Evolutionary conservation across 2,329 filamentous ascomycete species (phyloP).

Genomic region (Plenodomus tracheiphilus): DNA sequence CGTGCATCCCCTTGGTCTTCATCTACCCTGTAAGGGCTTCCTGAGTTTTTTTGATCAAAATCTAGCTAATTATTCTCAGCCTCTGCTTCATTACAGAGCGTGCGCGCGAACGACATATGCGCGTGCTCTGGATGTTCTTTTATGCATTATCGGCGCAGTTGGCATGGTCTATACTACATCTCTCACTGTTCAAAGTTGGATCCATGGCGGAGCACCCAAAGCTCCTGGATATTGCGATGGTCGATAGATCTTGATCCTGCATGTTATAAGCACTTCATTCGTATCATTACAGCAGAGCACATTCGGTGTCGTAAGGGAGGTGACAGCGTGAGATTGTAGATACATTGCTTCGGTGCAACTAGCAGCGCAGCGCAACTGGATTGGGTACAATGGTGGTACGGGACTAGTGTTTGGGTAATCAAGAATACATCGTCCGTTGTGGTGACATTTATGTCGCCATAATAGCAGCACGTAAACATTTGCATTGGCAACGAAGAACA

Average conservation of each 20-base stretch:
- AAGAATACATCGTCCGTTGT: too few relatives aligned
- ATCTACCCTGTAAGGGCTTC: slow-evolving; percentile 84
- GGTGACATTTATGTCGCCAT: too few relatives aligned
- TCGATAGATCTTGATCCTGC: slow-evolving; percentile 9
- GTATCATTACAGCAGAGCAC: neutral
- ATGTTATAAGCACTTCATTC: neutral
- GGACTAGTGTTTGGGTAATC: too few relatives aligned
- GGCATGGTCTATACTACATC: slow-evolving; percentile 92
- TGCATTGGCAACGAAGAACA: too few relatives aligned
- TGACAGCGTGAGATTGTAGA: too few relatives aligned
- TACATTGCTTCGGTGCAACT: too few relatives aligned
- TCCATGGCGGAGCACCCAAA: slow-evolving; percentile 58
- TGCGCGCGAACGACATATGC: slow-evolving; percentile 72
- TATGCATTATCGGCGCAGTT: slow-evolving; percentile 80
- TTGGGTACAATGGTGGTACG: too few relatives aligned
- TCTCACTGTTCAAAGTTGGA: slow-evolving; percentile 87
- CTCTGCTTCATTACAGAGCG: slow-evolving; percentile 83
- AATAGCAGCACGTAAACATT: too few relatives aligned
- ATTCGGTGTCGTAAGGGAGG: too few relatives aligned
- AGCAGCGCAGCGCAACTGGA: neutral
- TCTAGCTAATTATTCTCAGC: slow-evolving; percentile 58
- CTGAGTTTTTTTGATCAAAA: slow-evolving; percentile 1
- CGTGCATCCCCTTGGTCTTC: slow-evolving; percentile 94
- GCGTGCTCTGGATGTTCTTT: slow-evolving; percentile 70
- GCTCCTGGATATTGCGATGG: slow-evolving; percentile 67